These are phyloP conservation scores for Hypoxylon fragiforme DNA, from an alignment of 495 filamentous ascomycete species.

Conservation along the genomic window DNA sequence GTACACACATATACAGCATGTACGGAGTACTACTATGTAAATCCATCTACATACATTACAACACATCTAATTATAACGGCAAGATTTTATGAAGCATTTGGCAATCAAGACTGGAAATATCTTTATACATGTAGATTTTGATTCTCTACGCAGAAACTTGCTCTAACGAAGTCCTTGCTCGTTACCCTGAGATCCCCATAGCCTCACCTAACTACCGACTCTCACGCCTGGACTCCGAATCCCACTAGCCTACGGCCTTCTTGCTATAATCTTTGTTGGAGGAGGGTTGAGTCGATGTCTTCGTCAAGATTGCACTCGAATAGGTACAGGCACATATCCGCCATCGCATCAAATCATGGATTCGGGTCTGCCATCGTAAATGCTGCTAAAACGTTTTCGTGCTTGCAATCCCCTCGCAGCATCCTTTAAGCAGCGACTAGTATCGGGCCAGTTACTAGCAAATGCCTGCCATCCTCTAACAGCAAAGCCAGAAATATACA, in stretches of 20 bases:
- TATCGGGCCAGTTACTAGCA: neutral
- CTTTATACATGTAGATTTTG: constrained; percentile 11
- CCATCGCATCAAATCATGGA: constrained; percentile 14
- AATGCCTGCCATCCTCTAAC: constrained; percentile 12
- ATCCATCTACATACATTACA: too few relatives aligned
- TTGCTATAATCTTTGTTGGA: constrained; percentile 1
- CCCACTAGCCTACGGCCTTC: constrained; percentile 11
- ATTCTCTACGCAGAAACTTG: constrained; percentile 13
- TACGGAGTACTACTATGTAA: too few relatives aligned
- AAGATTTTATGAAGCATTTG: constrained; percentile 10
- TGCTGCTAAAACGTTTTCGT: constrained; percentile 17
- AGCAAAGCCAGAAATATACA: constrained; percentile 37
- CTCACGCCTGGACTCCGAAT: constrained; percentile 17
- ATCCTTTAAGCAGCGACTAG: neutral
- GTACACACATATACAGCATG: too few relatives aligned
- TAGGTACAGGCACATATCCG: constrained; percentile 12
- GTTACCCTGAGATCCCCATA: constrained; percentile 7
- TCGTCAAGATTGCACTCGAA: constrained; percentile 6
- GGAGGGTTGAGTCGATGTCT: constrained; percentile 10
- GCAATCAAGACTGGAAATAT: constrained; percentile 15
- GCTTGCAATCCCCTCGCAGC: constrained; percentile 8
- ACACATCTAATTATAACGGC: neutral
- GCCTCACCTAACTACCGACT: constrained; percentile 7
- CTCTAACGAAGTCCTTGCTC: constrained; percentile 8
- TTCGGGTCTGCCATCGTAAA: constrained; percentile 10